Evolutionary conservation across 805 yeast species (phyloP), one percentile per base, ranked within the genome.

Genomic region (Nakazawaea pomicola): DNA sequence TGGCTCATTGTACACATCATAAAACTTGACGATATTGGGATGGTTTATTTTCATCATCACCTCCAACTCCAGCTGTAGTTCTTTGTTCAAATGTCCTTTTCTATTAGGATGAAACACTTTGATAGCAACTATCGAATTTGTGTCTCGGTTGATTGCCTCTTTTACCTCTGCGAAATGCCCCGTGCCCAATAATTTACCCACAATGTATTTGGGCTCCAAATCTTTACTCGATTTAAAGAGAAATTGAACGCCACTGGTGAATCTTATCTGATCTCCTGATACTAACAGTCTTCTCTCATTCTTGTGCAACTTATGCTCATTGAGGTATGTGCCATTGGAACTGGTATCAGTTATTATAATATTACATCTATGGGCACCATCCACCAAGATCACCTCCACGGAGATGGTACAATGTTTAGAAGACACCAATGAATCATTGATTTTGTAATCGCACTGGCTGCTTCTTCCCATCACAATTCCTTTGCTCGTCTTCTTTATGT

Each of bases 101-200:
- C 49, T 52, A 7, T 66, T 65, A 9, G 72, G 73, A 45, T 61
- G 65, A 58, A 84, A 84, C 7, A 84, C 78, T 53, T 84, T 84
- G 4, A 84, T 86, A 0, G 91, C 93, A 36, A 78, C 83, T 2
- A 70, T 60, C 37, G 71, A 70, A 0, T 88, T 87, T 0, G 80
- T 70, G 6, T 60, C 57, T 49, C 78, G 72, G 46, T 75, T 70
- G 6, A 67, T 65, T 2, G 87, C 87, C 49, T 81, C 85, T 53
- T 78, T 80, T 3, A 84, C 93, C n/a, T 78, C 77, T 0, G 93
- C 91, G 52, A 84, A 84, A 58, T 84, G 91, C 0, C 93, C 93
- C 4, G 82, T 62, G 0, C 93, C 93, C 17, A 84, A 59, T 47
- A 79, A 76, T 41, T 65, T 68, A 0, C 85, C 86, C 15, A 76